Conservation (phyloP, 2,329 filamentous ascomycete genomes). For the Ceratocystis lukuohia region DNA sequence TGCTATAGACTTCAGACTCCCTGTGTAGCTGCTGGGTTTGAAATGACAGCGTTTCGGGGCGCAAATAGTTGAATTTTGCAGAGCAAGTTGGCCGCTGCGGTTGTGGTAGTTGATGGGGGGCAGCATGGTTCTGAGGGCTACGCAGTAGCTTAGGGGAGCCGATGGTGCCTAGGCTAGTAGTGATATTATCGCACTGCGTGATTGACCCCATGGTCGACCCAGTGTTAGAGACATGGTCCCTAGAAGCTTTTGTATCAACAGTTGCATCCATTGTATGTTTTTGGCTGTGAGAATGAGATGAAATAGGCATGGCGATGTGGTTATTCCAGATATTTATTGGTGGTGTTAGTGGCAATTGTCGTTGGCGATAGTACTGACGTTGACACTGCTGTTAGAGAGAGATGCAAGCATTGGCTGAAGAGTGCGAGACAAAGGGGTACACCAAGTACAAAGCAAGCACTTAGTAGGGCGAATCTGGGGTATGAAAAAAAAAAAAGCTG, state of each 20-base stretch:
- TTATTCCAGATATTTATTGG: background rate
- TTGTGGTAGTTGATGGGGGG: background rate
- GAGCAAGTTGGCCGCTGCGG: background rate
- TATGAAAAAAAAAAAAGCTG: background rate
- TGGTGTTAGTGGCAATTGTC: background rate
- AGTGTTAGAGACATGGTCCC: background rate
- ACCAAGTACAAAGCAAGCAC: background rate
- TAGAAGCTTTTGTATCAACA: background rate
- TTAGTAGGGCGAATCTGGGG: background rate
- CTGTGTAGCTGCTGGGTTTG: background rate
- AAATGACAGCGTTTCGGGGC: background rate
- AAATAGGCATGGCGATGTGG: background rate
- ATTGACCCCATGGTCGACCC: background rate
- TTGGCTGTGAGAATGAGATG: background rate
- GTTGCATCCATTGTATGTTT: background rate
- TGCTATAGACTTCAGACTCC: background rate
- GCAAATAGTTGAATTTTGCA: background rate
- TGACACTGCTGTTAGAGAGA: background rate
- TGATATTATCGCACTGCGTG: background rate
- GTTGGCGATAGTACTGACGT: background rate
- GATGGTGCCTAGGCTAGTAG: background rate
- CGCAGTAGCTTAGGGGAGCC: background rate
- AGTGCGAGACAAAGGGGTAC: background rate
- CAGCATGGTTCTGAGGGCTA: background rate
- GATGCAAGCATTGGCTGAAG: background rate